Percentiles rank a stretch among this genome's conserved stretches.
These are phyloP conservation scores for Penicillium steckii DNA, from an alignment of 495 filamentous ascomycete genomes.

Conservation along the genomic window DNA sequence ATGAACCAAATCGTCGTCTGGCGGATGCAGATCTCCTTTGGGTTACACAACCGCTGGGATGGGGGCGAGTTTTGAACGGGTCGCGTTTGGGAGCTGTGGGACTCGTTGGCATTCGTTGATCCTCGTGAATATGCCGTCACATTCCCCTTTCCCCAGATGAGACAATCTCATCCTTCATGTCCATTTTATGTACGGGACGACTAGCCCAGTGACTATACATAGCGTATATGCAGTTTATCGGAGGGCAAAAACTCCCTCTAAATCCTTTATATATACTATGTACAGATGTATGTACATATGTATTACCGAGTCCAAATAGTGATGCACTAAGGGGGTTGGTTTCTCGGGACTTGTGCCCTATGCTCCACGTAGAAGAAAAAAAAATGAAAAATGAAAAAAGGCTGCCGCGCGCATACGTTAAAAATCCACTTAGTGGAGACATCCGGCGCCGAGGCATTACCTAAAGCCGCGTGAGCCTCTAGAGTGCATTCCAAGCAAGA, in stretches of 20 bases:
- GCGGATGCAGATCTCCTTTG: slow-evolving; percentile 2
- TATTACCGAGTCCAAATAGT: too few relatives aligned
- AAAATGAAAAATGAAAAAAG: slow-evolving; percentile 9
- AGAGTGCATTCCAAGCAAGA: background rate
- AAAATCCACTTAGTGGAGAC: slow-evolving; percentile 23
- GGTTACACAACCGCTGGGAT: slow-evolving; percentile 16
- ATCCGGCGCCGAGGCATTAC: background rate
- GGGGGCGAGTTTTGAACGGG: slow-evolving; percentile 4
- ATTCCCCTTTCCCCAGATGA: slow-evolving; percentile 1
- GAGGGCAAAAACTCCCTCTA: too few relatives aligned
- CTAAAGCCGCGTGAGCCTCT: background rate
- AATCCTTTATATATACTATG: background rate
- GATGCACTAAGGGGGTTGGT: slow-evolving; percentile 3
- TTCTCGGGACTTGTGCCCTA: slow-evolving; percentile 6
- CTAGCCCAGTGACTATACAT: background rate
- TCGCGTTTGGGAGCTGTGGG: slow-evolving; percentile 7
- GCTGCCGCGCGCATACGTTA: slow-evolving; percentile 28
- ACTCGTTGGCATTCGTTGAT: slow-evolving; percentile 6
- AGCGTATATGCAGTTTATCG: too few relatives aligned
- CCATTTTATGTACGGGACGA: too few relatives aligned
- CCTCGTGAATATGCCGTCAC: background rate
- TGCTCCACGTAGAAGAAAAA: slow-evolving; percentile 4
- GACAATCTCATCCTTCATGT: slow-evolving; percentile 11
- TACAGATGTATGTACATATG: too few relatives aligned
- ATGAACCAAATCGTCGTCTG: slow-evolving; percentile 2